phyloP scores from a whole-genome alignment of 2,329 filamentous ascomycete genomes.

The Elsinoe ampelina region DNA sequence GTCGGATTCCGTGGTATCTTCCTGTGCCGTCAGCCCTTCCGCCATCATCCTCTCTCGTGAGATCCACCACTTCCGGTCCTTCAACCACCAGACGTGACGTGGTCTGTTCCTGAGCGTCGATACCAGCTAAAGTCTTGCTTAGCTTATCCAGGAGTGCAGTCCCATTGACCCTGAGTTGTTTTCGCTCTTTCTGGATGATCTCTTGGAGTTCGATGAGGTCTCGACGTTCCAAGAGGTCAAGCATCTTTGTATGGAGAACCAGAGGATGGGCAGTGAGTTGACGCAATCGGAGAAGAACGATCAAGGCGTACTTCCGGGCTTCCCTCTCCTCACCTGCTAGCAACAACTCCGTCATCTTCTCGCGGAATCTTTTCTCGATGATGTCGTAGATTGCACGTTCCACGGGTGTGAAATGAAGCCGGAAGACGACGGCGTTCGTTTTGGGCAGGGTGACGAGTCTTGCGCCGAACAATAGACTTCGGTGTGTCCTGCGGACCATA shows the following conservation, averaged over 20 bases:
- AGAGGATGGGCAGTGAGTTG: constrained; percentile 44
- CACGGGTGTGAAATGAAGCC: constrained; percentile 42
- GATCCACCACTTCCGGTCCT: too few species aligned
- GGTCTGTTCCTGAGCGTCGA: too few species aligned
- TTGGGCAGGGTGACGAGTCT: constrained; percentile 47
- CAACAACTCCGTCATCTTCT: constrained; percentile 20
- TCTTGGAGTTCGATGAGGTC: constrained; percentile 37
- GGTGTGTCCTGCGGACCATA: constrained; percentile 49
- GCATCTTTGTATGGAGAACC: constrained; percentile 37
- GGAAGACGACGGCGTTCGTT: constrained; percentile 35
- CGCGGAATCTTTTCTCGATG: constrained; percentile 38
- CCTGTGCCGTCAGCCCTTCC: too few species aligned
- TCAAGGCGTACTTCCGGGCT: constrained; percentile 30
- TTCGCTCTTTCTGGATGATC: neutral
- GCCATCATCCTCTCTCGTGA: too few species aligned
- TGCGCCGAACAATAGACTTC: constrained; percentile 42
- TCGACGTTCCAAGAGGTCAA: constrained; percentile 35
- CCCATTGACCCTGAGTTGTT: too few species aligned
- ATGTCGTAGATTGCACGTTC: constrained; percentile 47
- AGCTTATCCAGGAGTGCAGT: too few species aligned
- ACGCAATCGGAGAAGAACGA: constrained; percentile 42
- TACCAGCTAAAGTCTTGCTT: too few species aligned
- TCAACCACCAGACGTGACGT: too few species aligned
- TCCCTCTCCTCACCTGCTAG: constrained; percentile 20
- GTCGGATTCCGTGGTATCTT: neutral